These are phyloP conservation scores for Notholithocarpus densiflorus DNA, from an alignment of 306 rosid species.

Conservation along the genomic window DNA sequence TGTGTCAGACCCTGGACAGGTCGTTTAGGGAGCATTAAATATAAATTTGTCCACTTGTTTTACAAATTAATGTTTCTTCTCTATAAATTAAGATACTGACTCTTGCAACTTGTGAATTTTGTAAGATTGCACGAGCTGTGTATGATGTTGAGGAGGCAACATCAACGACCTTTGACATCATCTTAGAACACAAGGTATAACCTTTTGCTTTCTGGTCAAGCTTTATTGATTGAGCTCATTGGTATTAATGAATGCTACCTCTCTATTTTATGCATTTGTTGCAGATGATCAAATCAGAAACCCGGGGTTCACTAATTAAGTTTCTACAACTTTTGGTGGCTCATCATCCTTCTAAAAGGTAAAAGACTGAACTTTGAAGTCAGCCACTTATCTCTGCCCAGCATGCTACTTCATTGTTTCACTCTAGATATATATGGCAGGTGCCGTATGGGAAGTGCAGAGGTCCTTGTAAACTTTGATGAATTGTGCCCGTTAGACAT, in stretches of 20 bases:
- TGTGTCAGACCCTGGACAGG: slow-evolving; percentile 84
- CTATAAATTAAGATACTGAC: slow-evolving; percentile 30
- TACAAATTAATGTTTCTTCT: not conserved
- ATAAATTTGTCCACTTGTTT: slow-evolving; percentile 20
- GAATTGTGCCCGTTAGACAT: slow-evolving; percentile 61
- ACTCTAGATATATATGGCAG: slow-evolving; percentile 42
- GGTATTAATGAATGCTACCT: slow-evolving; percentile 18
- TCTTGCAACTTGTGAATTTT: slow-evolving; percentile 24
- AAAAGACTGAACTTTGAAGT: slow-evolving; percentile 8
- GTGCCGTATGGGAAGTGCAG: slow-evolving; percentile 95
- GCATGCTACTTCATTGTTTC: slow-evolving; percentile 10
- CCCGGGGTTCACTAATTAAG: slow-evolving; percentile 70
- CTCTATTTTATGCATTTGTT: slow-evolving; percentile 18
- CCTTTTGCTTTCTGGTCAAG: slow-evolving; percentile 6
- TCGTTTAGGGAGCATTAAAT: slow-evolving; percentile 26
- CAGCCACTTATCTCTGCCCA: slow-evolving; percentile 18
- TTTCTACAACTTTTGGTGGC: slow-evolving; percentile 87
- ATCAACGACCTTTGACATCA: slow-evolving; percentile 74
- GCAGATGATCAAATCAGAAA: slow-evolving; percentile 84
- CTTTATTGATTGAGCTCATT: slow-evolving; percentile 4
- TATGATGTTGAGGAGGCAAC: slow-evolving; percentile 99
- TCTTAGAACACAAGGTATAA: slow-evolving; percentile 68
- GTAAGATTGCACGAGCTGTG: slow-evolving; percentile 81
- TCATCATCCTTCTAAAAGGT: slow-evolving; percentile 96
- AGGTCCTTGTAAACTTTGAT: slow-evolving; percentile 79